Evolutionary conservation across 306 rosid genomes (phyloP).

Genomic region (Trifolium fragiferum): DNA sequence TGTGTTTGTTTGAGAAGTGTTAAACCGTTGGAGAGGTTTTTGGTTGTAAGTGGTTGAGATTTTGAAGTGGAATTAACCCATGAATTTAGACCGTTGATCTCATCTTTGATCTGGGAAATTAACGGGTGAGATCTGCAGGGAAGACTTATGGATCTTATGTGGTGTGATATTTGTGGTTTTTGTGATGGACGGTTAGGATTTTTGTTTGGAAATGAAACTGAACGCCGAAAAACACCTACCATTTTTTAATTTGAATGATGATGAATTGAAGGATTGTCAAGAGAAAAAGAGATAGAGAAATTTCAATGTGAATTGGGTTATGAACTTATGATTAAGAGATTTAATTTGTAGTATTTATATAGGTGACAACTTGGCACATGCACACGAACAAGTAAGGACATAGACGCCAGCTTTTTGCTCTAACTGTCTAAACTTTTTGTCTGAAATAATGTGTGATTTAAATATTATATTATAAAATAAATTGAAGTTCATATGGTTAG

Average conservation of each 20-base stretch:
- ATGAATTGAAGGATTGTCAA: neutral
- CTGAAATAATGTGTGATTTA: slow-evolving; percentile 12
- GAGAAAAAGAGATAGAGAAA: neutral
- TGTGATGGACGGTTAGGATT: slow-evolving; percentile 56
- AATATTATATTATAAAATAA: neutral
- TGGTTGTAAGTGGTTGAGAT: slow-evolving; percentile 42
- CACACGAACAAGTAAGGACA: slow-evolving; percentile 20
- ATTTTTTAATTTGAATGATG: slow-evolving; percentile 34
- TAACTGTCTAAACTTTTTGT: neutral
- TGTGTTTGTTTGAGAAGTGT: slow-evolving; percentile 61
- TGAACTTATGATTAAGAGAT: slow-evolving; percentile 15
- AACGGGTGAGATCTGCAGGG: slow-evolving; percentile 90
- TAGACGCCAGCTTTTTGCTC: neutral
- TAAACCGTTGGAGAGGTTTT: slow-evolving; percentile 59
- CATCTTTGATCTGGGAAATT: slow-evolving; percentile 72
- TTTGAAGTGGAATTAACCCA: slow-evolving; percentile 49
- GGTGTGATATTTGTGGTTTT: slow-evolving; percentile 62
- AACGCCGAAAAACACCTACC: slow-evolving; percentile 89
- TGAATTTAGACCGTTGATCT: slow-evolving; percentile 50
- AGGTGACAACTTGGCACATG: neutral
- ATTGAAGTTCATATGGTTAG: neutral
- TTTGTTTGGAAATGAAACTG: slow-evolving; percentile 80
- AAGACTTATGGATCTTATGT: slow-evolving; percentile 84
- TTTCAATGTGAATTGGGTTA: neutral
- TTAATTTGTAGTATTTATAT: slow-evolving; percentile 23